phyloP scores from a whole-genome alignment of 345 rosid species.

The Erucastrum elatum region DNA sequence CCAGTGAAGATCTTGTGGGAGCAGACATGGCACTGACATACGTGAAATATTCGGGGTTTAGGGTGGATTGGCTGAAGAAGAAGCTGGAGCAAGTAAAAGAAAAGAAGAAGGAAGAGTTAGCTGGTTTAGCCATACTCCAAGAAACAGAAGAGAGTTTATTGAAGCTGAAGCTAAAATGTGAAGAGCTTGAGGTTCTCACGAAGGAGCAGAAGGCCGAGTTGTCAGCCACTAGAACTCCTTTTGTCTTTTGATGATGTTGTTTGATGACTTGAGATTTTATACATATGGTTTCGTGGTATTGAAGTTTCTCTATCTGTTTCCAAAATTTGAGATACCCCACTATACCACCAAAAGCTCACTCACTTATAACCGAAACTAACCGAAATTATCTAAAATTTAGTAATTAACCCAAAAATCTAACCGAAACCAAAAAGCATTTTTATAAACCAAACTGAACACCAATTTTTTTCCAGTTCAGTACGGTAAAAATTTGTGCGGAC shows the following conservation, averaged over 20 bases:
- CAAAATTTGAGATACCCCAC: too few species aligned
- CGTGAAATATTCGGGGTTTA: not conserved
- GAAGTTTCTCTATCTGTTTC: too few species aligned
- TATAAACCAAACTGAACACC: too few species aligned
- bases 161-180: not conserved
- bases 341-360: too few species aligned
- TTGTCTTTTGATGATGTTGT: not conserved
- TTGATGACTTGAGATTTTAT: not conserved
- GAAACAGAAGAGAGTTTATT: too few species aligned
- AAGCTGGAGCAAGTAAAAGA: not conserved
- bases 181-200: not conserved
- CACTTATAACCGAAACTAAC: too few species aligned
- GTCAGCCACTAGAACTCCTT: not conserved
- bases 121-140: not conserved
- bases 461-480: too few species aligned
- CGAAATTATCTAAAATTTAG: too few species aligned
- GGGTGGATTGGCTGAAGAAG: slow-evolving; percentile 28
- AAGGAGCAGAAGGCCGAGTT: not conserved
- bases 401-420: too few species aligned
- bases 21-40: not conserved
- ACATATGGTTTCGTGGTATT: too few species aligned
- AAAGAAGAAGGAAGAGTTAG: not conserved
- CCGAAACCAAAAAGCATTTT: too few species aligned
- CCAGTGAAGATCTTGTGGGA: not conserved
- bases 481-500: too few species aligned